These are phyloP conservation scores for Solanum bukasovii DNA, from an alignment of 257 asterid genomes.

Conservation along the genomic window DNA sequence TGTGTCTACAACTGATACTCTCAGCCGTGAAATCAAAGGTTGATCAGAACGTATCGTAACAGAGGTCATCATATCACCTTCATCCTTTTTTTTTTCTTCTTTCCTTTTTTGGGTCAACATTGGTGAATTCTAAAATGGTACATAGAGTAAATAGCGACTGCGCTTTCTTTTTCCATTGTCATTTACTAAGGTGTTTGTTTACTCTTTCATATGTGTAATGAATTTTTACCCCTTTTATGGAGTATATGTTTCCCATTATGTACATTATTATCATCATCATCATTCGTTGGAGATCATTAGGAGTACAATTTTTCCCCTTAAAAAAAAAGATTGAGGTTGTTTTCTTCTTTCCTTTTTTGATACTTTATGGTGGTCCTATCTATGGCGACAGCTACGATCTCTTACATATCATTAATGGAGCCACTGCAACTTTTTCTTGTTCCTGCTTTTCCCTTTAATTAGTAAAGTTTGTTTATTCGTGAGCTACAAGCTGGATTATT, in stretches of 20 bases:
- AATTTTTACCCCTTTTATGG: background rate
- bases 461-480: background rate
- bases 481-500: background rate
- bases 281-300: background rate
- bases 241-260: background rate
- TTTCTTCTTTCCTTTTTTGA: background rate
- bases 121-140: background rate
- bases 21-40: slow-evolving; percentile 12
- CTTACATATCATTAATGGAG: background rate
- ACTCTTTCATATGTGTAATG: background rate
- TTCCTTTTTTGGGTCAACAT: background rate
- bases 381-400: background rate
- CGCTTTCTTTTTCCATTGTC: background rate
- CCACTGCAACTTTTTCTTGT: background rate
- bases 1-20: slow-evolving; percentile 10
- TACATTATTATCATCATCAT: background rate
- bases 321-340: background rate
- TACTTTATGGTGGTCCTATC: background rate
- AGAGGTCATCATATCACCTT: background rate
- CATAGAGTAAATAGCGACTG: slow-evolving; percentile 1
- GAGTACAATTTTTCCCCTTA: background rate
- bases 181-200: background rate
- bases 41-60: slow-evolving; percentile 2
- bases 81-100: background rate
- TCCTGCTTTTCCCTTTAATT: background rate